These are phyloP conservation scores for Fusarium armeniacum DNA, from an alignment of 2,329 filamentous ascomycete species.

Conservation along the genomic window DNA sequence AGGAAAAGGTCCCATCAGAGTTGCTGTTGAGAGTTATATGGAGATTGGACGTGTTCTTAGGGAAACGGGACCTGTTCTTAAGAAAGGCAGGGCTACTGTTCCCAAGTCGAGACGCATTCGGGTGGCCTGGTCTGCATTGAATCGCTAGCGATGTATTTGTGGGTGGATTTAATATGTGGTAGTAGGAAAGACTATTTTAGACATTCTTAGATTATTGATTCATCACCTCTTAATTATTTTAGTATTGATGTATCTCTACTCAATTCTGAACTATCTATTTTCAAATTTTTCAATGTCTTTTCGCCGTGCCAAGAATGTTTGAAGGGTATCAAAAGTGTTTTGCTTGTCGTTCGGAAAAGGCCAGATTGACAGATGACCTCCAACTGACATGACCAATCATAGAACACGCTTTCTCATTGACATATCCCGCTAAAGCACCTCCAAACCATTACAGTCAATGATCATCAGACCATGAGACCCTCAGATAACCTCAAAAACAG, in stretches of 20 bases:
- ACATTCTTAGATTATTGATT: constrained; percentile 24
- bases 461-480: not conserved
- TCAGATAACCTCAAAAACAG: not conserved
- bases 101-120: constrained; percentile 62
- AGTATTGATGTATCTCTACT: not conserved
- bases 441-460: constrained; percentile 9
- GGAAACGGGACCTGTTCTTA: constrained; percentile 57
- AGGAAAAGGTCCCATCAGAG: constrained; percentile 73
- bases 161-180: not conserved
- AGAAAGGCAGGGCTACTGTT: constrained; percentile 60
- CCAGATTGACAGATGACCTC: not conserved
- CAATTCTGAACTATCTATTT: accelerated
- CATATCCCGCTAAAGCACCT: constrained; percentile 1
- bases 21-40: constrained; percentile 82
- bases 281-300: accelerated
- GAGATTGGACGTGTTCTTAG: constrained; percentile 77
- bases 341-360: not conserved
- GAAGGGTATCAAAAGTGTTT: not conserved
- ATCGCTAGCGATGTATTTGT: constrained; percentile 7
- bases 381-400: constrained; percentile 5
- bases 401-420: constrained; percentile 18
- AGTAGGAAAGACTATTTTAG: not conserved
- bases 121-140: constrained; percentile 71
- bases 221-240: not conserved
- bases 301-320: not conserved